Evolutionary conservation across 2,329 filamentous ascomycete species (phyloP).

Genomic region (Beauveria rudraprayagi): DNA sequence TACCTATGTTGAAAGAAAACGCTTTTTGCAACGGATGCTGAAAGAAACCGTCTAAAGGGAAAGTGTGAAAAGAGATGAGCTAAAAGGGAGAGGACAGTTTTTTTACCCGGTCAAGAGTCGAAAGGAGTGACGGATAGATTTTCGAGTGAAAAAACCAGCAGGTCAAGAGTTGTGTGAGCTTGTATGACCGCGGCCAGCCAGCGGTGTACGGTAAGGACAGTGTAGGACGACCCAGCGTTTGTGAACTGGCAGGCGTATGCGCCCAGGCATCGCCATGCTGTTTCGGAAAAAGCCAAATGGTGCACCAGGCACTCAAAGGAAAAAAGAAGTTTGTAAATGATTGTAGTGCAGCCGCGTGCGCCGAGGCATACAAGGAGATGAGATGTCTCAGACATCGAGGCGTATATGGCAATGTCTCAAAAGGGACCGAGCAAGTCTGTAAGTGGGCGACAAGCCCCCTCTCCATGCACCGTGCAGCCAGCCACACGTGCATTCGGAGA

Average conservation of each 20-base stretch:
- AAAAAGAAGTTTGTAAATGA: neutral
- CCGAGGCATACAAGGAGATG: neutral
- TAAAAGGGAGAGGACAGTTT: no score
- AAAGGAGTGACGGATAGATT: no score
- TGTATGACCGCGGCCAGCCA: no score
- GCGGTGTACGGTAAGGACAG: neutral
- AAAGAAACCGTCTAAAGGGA: no score
- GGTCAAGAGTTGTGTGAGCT: no score
- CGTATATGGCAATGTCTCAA: neutral
- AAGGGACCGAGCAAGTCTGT: neutral
- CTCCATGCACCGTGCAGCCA: neutral
- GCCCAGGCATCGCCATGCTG: neutral
- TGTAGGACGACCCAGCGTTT: neutral
- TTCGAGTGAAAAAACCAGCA: no score
- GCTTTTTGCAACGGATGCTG: no score
- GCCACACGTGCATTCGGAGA: neutral
- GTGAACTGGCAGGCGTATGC: neutral
- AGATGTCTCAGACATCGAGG: conserved; percentile 1
- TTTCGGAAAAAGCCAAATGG: neutral
- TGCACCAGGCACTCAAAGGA: neutral
- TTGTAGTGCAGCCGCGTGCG: neutral
- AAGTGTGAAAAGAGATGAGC: no score
- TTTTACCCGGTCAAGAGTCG: no score
- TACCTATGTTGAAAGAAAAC: no score
- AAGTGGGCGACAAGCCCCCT: neutral